A percentile compares a stretch with the other conserved stretches of the same genome.
These are phyloP conservation scores for Dicorynia guianensis DNA, from an alignment of 306 rosid genomes.

Conservation along the genomic window DNA sequence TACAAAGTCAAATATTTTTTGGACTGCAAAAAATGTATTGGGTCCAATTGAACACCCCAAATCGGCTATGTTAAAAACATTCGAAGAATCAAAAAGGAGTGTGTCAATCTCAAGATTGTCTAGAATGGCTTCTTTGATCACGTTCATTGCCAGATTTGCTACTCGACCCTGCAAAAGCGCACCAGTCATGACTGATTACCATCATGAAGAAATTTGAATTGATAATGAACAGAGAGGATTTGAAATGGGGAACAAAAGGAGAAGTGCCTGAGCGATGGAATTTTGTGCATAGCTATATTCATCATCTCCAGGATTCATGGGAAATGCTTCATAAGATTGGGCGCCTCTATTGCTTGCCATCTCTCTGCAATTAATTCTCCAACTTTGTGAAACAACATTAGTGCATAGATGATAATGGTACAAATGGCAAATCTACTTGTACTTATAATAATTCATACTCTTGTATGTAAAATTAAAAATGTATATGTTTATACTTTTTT, in stretches of 20 bases:
- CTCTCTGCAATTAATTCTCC: background rate
- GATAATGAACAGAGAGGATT: too few species aligned
- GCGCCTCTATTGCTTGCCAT: background rate
- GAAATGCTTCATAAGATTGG: background rate
- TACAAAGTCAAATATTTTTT: background rate
- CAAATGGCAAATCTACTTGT: too few species aligned
- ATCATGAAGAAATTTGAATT: too few species aligned
- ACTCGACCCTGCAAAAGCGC: background rate
- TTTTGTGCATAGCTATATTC: background rate
- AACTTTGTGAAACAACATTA: too few species aligned
- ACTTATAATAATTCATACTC: too few species aligned
- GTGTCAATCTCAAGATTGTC: background rate
- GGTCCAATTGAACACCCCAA: slow-evolving; percentile 7
- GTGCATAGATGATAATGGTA: too few species aligned
- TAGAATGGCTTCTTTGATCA: background rate
- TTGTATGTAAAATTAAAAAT: too few species aligned
- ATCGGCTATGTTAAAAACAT: background rate
- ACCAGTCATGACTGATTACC: background rate
- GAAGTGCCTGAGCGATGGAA: background rate
- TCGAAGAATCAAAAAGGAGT: background rate
- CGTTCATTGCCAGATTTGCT: too few species aligned
- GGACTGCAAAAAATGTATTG: background rate
- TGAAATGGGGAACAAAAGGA: background rate
- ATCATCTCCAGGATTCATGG: background rate
- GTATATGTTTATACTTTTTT: too few species aligned